Percentiles rank a stretch among this genome's conserved stretches.
Conservation (phyloP, 2,329 filamentous ascomycete species). For the Pestalotiopsis sp. region DNA sequence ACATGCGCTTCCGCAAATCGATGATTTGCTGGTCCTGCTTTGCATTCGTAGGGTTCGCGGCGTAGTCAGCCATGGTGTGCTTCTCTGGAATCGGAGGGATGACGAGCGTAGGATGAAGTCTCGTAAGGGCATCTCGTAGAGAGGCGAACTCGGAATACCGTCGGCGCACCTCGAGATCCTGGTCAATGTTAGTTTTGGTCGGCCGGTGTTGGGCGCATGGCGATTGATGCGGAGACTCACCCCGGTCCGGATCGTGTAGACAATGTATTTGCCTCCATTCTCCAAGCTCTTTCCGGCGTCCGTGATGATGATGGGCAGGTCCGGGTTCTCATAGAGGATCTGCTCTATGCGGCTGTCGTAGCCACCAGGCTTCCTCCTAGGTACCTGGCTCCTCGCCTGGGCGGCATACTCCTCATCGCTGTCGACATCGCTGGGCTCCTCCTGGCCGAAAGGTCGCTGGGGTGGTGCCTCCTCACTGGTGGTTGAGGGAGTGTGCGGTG, state of each 20-base stretch:
- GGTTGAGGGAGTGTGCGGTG: conserved; percentile 72
- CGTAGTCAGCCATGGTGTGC: conserved; percentile 98
- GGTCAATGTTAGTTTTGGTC: conserved; percentile 17
- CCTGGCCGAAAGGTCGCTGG: conserved; percentile 26
- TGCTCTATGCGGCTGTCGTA: conserved; percentile 97
- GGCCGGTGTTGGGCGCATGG: background rate
- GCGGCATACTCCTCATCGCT: conserved; percentile 51
- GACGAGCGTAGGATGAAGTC: conserved; percentile 91
- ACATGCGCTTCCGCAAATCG: conserved; percentile 93
- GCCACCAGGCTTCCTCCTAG: conserved; percentile 76
- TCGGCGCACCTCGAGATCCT: conserved; percentile 94
- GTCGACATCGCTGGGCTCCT: conserved; percentile 43
- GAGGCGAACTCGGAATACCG: conserved; percentile 97
- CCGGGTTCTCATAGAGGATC: conserved; percentile 93
- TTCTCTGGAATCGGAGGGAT: conserved; percentile 98
- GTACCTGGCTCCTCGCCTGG: conserved; percentile 44
- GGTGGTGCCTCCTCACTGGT: conserved; percentile 69
- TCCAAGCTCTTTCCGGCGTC: conserved; percentile 95
- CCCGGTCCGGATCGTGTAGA: conserved; percentile 94
- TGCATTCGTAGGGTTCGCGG: conserved; percentile 94
- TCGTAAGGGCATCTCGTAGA: conserved; percentile 82
- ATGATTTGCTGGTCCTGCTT: conserved; percentile 98
- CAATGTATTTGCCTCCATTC: conserved; percentile 90
- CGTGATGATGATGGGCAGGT: conserved; percentile 86
- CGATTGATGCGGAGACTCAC: conserved; percentile 53